Evolutionary conservation across 495 filamentous ascomycete genomes (phyloP), one percentile per base, ranked within the genome.

Genomic region (Cercophora samala): DNA sequence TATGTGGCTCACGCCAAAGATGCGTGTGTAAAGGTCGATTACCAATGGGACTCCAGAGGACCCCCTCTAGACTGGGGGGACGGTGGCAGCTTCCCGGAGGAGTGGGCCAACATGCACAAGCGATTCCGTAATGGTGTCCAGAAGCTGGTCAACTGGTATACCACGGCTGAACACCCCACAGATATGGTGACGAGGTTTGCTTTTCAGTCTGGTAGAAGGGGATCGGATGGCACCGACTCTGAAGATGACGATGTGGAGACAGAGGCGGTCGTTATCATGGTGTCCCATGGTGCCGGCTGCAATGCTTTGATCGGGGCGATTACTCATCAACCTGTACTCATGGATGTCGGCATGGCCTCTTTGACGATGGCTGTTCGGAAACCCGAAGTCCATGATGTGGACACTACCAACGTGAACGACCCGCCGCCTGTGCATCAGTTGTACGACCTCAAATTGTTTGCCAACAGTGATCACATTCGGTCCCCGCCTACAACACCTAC

Each of bases 271-370:
- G 77, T 99, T n/a, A 84, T 99, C 29, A 77, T 99, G 15, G 92
- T 99, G 61, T 97, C 96, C 0, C 95, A 99, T 72, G 94, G 94
- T n/a, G 96, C 96, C 13, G 96, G 93, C 60, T 97, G 95, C 78
- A 99, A 99, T 78, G 96, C 95, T 0, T 77, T 99, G 59, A 93
- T 98, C 60, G 93, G 94, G 5, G 92, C 92, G 4, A 81, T 99
- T 64, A 96, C 91, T 0, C 89, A 93, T 63, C 90, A 94, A 68
- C 92, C 95, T 0, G 91, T 94, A 2, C 83, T 99, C 8, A 83
- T 95, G 60, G 93, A 98, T 74, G 90, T 98, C 18, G 89, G 87
- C 37, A 92, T 94, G 79, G 90, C 93, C 9, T 96, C 93, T 0
- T 82, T 99, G 26, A 97, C 95, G 0, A 89, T 97, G 88, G 93